Base-by-base conservation (phyloP, 768 basidiomycete species). In the Pisolithus microcarpus region DNA sequence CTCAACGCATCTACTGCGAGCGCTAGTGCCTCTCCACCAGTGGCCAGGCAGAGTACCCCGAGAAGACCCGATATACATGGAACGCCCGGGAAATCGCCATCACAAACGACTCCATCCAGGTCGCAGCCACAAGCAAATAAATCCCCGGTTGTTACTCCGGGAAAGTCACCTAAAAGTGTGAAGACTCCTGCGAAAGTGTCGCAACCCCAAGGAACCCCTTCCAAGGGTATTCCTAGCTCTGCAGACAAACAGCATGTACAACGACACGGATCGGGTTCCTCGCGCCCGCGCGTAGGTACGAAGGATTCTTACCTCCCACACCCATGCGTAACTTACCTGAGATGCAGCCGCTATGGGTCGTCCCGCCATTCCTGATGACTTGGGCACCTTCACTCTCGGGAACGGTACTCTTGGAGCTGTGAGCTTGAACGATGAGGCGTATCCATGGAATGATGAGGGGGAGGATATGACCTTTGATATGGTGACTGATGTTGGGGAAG, bases 401-500 rank as follows among this genome's bases (percentile, higher is more conserved):
- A 65, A 61, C 31, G 64, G 63, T 11, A 52, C 61, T 7, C 55
- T 56, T 16, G 57, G 59, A 6, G 23, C 60, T 50, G 50, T 59
- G 23, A 55, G 62, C 48, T 43, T 56, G 23, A 56, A 64, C 23
- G 54, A 57, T 30, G 38, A 56, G 43, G 43, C 50, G 26, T 54
- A 61, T 56, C 36, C 51, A 18, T 67, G 65, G 64, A 64, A 64
- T 24, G 60, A 68, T 54, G 81, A 80, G 18, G 79, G 77, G 43
- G 76, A 81, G 23, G 78, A 81, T 30, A 80, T 84, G 75, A 80
- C 78, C 18, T 67, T 87, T 56, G 87, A 89, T 58, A 81, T 89
- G 79, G 62, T 85, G 46, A 90, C 84, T 23, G 65, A 74, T 34
- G 61, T 67, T 18, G 64, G 67, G 9, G 85, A 85, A 52, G 80